phyloP scores from a whole-genome alignment of 2,329 filamentous ascomycete species.

The Apiospora marii region DNA sequence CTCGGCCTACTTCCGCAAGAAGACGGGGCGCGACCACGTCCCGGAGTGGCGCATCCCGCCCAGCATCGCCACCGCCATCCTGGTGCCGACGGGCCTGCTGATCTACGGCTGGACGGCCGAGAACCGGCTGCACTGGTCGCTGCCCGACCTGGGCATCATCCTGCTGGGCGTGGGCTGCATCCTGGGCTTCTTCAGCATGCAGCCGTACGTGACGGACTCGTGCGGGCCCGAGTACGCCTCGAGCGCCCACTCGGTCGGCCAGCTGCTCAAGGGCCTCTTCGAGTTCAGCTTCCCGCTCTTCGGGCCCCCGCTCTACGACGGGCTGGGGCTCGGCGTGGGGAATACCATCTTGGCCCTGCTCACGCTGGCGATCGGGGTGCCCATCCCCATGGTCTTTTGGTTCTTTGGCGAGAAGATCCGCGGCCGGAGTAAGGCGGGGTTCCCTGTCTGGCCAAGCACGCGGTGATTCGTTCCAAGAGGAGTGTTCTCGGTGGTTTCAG shows the following conservation, averaged over 20 bases:
- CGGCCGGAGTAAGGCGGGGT: background rate
- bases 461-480: background rate
- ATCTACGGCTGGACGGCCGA: slow-evolving; percentile 57
- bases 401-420: slow-evolving; percentile 9
- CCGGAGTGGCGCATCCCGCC: slow-evolving; percentile 32
- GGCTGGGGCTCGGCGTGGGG: slow-evolving; percentile 51
- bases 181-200: slow-evolving; percentile 63
- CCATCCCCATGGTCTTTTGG: slow-evolving; percentile 51
- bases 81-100: slow-evolving; percentile 58
- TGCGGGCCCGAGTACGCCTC: slow-evolving; percentile 39
- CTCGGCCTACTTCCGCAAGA: slow-evolving; percentile 23
- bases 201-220: slow-evolving; percentile 66
- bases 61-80: slow-evolving; percentile 41
- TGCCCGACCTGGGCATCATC: slow-evolving; percentile 65
- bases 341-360: slow-evolving; percentile 53
- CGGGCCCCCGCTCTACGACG: slow-evolving; percentile 50
- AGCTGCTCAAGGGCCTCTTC: slow-evolving; percentile 50
- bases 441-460: slow-evolving; percentile 3
- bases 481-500: background rate
- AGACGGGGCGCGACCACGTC: slow-evolving; percentile 24
- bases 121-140: slow-evolving; percentile 54
- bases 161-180: slow-evolving; percentile 58
- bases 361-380: slow-evolving; percentile 55
- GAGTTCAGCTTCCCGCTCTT: slow-evolving; percentile 58
- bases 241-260: slow-evolving; percentile 48